Base-by-base conservation (phyloP, 768 basidiomycete genomes). In the Macrolepiota fuliginosa region DNA sequence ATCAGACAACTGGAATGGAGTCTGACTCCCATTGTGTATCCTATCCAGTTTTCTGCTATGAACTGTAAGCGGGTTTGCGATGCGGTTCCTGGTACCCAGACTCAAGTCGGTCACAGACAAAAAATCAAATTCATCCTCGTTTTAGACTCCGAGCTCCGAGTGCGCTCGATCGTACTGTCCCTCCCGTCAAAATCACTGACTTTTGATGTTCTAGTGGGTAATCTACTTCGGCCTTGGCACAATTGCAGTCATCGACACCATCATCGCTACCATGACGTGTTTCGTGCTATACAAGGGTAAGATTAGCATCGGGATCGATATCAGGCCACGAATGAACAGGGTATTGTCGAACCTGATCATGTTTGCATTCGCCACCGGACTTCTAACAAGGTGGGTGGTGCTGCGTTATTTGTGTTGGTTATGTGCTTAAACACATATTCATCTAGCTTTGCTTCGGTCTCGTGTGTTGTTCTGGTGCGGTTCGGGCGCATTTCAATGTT, bases 201-300 rank as follows among this genome's bases (percentile, higher is more conserved):
- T 40, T 3, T 1, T 58, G 37, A 39, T 10, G 9, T 49, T 10
- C 40, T 47, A 74, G 73, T 75, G 73, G 61, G 68, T 72, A 24
- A 64, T 74, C 2, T 74, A 73, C 58, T 62, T 74, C 25, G 72
- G 71, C 4, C 71, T 74, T 45, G 72, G 74, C 0, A 63, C 71
- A 2, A 71, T 69, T 0, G 70, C 70, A 12, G 42, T 73, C 19
- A 64, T 75, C 2, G 74, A 75, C 51, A 68, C 69, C 45, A 63
- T 68, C 4, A 74, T 74, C 36, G 73, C 74, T 3, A 65, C 66
- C 3, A 68, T 69, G 39, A 73, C 73, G 72, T 75, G 74, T 47
- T 25, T 74, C 29, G 66, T 75, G 27, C 52, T 75, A 13, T 65
- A 72, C 47, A 73, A 71, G 63, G 68, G 69, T 47, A 66, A 67